phyloP scores from a whole-genome alignment of 352 stramenopile species.

The Globisporangium cylindrosporum region DNA sequence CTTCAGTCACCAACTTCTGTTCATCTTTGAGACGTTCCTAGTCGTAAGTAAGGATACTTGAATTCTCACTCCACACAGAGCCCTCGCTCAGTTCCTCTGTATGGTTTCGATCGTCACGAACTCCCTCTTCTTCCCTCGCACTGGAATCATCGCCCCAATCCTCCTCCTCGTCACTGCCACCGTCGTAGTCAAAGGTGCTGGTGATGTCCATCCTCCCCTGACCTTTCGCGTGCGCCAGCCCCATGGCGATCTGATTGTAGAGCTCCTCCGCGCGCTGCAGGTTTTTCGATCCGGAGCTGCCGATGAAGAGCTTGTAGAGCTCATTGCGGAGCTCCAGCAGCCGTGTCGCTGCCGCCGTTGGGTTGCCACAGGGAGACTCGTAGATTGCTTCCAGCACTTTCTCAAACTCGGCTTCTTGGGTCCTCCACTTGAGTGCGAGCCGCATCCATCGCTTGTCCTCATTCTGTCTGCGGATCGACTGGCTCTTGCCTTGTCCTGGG shows the following conservation, averaged over 20 bases:
- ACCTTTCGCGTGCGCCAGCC: background rate
- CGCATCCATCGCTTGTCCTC: constrained; percentile 46
- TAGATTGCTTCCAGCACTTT: constrained; percentile 46
- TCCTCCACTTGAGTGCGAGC: constrained; percentile 56
- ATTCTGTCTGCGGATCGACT: constrained; percentile 26
- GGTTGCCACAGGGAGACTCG: constrained; percentile 10
- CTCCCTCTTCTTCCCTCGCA: background rate
- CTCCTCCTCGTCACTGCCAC: background rate
- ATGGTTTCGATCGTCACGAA: background rate
- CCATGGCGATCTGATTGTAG: background rate
- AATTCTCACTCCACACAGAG: constrained; percentile 1
- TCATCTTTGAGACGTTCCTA: too few relatives aligned
- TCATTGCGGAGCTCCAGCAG: constrained; percentile 19
- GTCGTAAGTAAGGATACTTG: too few relatives aligned
- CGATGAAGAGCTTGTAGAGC: constrained; percentile 18
- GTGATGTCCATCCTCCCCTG: constrained; percentile 2
- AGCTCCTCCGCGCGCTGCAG: constrained; percentile 16
- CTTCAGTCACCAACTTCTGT: too few relatives aligned
- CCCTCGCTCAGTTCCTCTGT: background rate
- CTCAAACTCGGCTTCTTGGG: constrained; percentile 51
- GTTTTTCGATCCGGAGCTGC: constrained; percentile 3
- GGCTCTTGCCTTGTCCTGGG: background rate
- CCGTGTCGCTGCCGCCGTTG: background rate
- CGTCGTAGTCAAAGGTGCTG: background rate
- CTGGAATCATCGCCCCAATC: background rate